phyloP scores from a whole-genome alignment of 176 grass and related monocot species.

The Zea luxurians region DNA sequence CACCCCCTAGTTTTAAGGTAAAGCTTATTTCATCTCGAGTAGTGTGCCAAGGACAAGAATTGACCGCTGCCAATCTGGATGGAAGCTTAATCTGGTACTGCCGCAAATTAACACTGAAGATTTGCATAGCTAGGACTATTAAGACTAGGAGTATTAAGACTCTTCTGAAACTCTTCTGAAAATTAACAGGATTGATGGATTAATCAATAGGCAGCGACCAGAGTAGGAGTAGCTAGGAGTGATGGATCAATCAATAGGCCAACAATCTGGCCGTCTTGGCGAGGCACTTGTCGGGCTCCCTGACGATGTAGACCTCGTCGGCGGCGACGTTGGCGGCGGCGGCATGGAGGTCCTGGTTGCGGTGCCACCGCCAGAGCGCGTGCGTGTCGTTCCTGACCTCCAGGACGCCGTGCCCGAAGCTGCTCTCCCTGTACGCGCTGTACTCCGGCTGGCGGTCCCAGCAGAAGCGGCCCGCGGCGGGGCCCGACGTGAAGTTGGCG shows the following conservation, averaged over 20 bases:
- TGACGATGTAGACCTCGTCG: conserved; percentile 76
- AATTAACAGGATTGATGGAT: too few relatives aligned
- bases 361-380: conserved; percentile 85
- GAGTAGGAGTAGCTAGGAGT: too few relatives aligned
- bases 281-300: conserved; percentile 59
- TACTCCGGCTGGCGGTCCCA: conserved; percentile 82
- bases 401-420: conserved; percentile 85
- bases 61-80: too few relatives aligned
- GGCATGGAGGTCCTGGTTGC: conserved; percentile 67
- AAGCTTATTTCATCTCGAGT: too few relatives aligned
- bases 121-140: too few relatives aligned
- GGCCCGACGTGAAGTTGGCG: conserved; percentile 67
- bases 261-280: not conserved
- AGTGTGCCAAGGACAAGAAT: too few relatives aligned
- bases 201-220: too few relatives aligned
- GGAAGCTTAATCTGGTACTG: too few relatives aligned
- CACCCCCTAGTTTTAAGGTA: too few relatives aligned
- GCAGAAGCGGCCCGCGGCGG: conserved; percentile 71
- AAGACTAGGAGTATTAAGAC: too few relatives aligned
- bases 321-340: conserved; percentile 47
- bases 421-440: conserved; percentile 72
- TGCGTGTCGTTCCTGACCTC: conserved; percentile 90
- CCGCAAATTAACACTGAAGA: too few relatives aligned
- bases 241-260: not conserved
- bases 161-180: too few relatives aligned